Conservation (phyloP, 805 yeast genomes). For the Metschnikowia colocasiae region DNA sequence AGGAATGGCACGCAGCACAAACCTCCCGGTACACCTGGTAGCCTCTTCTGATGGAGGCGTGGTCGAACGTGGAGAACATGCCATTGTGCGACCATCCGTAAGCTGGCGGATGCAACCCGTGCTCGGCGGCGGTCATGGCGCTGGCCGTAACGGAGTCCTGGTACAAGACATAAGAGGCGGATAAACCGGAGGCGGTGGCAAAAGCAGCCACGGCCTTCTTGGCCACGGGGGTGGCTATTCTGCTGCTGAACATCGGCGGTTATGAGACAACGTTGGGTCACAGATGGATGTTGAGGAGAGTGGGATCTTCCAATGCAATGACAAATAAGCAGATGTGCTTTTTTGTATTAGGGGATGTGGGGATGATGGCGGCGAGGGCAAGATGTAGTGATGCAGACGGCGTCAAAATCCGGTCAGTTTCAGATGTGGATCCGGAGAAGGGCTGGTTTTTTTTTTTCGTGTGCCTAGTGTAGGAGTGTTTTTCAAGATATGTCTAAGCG, state of each 20-base stretch:
- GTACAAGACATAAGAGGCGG: conserved; percentile 78
- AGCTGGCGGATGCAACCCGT: conserved; percentile 94
- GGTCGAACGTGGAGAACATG: conserved; percentile 87
- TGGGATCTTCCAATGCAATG: conserved; percentile 4
- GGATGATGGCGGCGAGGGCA: conserved; percentile 7
- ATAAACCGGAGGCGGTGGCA: conserved; percentile 70
- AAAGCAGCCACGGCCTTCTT: conserved; percentile 58
- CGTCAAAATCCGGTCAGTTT: conserved; percentile 1
- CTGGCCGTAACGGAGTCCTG: conserved; percentile 82
- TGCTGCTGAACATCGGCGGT: conserved; percentile 17
- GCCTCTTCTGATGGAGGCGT: conserved; percentile 96
- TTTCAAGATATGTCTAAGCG: conserved; percentile 12
- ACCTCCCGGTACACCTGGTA: conserved; percentile 98
- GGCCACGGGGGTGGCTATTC: conserved; percentile 21
- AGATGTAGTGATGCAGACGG: not conserved
- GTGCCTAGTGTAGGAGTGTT: conserved; percentile 4
- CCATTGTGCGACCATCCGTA: conserved; percentile 94
- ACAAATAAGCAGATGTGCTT: conserved; percentile 1
- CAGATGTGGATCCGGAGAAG: conserved; percentile 4
- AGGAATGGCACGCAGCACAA: conserved; percentile 97
- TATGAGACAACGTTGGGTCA: conserved; percentile 3
- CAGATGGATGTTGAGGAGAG: not conserved
- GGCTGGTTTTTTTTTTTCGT: conserved; percentile 8
- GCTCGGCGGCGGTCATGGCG: conserved; percentile 99
- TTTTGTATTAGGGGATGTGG: not conserved